Conservation (phyloP, 352 stramenopile species). For the Phytophthora podocarpi region DNA sequence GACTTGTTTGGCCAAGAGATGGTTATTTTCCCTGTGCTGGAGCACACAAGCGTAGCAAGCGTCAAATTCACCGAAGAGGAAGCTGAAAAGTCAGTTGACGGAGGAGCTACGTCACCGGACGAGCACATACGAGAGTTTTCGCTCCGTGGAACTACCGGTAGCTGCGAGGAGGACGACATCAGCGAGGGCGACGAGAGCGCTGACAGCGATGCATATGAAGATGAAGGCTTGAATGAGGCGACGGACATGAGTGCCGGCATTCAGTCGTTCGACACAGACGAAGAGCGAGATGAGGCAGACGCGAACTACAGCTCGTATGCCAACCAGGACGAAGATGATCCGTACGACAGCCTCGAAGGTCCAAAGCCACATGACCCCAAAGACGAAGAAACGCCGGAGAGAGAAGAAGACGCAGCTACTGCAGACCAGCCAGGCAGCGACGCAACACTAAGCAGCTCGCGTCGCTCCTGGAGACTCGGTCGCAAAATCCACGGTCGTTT, state of each 20-base stretch:
- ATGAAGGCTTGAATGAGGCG: background rate
- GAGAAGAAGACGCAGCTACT: too few species aligned
- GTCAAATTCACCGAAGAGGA: background rate
- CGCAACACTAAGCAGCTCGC: background rate
- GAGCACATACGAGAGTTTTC: conserved; percentile 9
- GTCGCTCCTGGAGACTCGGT: conserved; percentile 17
- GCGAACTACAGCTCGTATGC: conserved; percentile 6
- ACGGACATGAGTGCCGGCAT: background rate
- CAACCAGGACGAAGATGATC: conserved; percentile 21
- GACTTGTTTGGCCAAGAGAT: conserved; percentile 60
- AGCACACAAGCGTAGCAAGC: conserved; percentile 11
- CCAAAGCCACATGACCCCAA: background rate
- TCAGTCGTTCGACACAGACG: conserved; percentile 1
- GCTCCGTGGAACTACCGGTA: conserved; percentile 1
- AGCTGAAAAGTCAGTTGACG: conserved; percentile 1
- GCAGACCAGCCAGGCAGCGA: too few species aligned
- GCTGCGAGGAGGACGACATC: conserved; percentile 22
- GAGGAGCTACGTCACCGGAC: conserved; percentile 5
- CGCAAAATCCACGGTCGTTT: conserved; percentile 25
- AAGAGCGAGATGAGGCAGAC: conserved; percentile 12
- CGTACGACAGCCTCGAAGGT: background rate
- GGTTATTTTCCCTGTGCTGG: conserved; percentile 55
- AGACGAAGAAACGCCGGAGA: conserved; percentile 4
- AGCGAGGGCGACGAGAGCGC: conserved; percentile 17
- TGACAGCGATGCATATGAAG: conserved; percentile 5